Percentiles rank a stretch among this genome's conserved stretches.
phyloP scores from a whole-genome alignment of 345 rosid species.

The Psidium guajava region DNA sequence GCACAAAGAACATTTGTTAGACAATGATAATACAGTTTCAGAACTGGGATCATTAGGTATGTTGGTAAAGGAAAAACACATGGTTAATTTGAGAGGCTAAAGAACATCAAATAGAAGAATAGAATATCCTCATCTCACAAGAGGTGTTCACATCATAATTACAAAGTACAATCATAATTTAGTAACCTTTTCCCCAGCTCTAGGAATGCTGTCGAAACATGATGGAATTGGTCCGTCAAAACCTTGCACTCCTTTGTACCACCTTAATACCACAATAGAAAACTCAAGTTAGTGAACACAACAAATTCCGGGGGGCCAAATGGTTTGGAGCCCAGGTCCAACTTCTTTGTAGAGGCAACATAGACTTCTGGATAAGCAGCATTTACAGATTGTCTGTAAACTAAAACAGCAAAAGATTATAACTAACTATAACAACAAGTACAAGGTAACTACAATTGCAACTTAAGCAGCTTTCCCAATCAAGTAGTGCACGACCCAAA shows the following conservation, averaged over 20 bases:
- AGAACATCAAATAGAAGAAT: neutral
- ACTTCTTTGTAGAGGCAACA: neutral
- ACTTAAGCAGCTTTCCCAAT: neutral
- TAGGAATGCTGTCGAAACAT: conserved; percentile 65
- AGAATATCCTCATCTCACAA: neutral
- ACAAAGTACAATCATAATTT: neutral
- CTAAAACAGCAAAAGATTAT: neutral
- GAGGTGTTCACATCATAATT: neutral
- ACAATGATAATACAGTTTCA: neutral
- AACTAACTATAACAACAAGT: neutral
- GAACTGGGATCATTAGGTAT: neutral
- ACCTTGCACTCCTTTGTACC: conserved; percentile 71
- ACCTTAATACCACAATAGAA: conserved; percentile 29
- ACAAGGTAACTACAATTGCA: neutral
- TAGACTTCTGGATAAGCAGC: neutral
- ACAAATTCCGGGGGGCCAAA: neutral
- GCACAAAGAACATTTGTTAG: neutral
- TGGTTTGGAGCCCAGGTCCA: neutral
- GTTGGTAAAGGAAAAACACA: neutral
- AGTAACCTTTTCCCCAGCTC: conserved; percentile 68
- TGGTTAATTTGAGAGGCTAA: neutral
- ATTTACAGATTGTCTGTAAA: neutral
- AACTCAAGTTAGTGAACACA: neutral
- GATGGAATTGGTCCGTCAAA: conserved; percentile 86
- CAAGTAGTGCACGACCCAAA: neutral